Percentiles rank a stretch among this genome's conserved stretches.
These are phyloP conservation scores for Sclerotinia subarctica DNA, from an alignment of 2,329 filamentous ascomycete genomes.

Conservation along the genomic window DNA sequence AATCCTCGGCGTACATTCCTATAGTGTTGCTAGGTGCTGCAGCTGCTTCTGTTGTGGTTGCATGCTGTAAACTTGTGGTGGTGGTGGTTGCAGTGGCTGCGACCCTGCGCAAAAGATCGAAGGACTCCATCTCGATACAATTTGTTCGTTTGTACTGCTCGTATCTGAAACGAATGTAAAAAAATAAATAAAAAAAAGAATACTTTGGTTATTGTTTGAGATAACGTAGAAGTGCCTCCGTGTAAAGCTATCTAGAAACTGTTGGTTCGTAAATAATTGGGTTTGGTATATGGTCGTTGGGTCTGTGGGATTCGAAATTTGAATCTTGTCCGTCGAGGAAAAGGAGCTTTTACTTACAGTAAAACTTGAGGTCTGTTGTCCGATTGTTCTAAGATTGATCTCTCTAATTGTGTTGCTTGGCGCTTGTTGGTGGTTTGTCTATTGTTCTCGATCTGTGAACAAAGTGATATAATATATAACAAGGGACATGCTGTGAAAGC, in stretches of 20 bases:
- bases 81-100: constrained; percentile 15
- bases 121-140: constrained; percentile 5
- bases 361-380: not conserved
- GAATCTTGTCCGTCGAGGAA: not conserved
- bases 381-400: not conserved
- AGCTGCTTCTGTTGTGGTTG: constrained; percentile 20
- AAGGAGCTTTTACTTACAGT: constrained; percentile 11
- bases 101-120: constrained; percentile 17
- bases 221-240: not conserved
- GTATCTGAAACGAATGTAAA: constrained; percentile 4
- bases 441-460: constrained; percentile 14
- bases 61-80: constrained; percentile 21
- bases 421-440: not conserved
- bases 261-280: constrained; percentile 17
- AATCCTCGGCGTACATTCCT: constrained; percentile 52
- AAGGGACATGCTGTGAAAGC: constrained; percentile 7
- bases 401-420: not conserved
- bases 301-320: constrained; percentile 14
- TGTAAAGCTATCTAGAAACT: not conserved
- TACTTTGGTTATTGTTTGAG: not conserved
- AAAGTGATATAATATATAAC: constrained; percentile 4
- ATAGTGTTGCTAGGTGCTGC: constrained; percentile 46
- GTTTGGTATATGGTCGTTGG: constrained; percentile 6
- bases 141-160: not conserved
- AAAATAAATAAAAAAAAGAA: not conserved